These are phyloP conservation scores for Medicago truncatula DNA, from an alignment of 306 rosid genomes.

Conservation along the genomic window MtrunA17r5.0-ANR NC_053048.1:47619001-47619500, in stretches of 20 bases:
- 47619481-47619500: slow-evolving; percentile 68
- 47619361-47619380: too few species aligned
- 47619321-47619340: too few species aligned
- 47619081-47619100: not conserved
- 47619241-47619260: slow-evolving; percentile 20
- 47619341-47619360: too few species aligned
- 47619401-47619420: slow-evolving; percentile 34
- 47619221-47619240: slow-evolving; percentile 23
- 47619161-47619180: slow-evolving; percentile 16
- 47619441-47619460: slow-evolving; percentile 16
- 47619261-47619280: too few species aligned
- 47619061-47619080: slow-evolving; percentile 31
- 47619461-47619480: slow-evolving; percentile 38
- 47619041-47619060: slow-evolving; percentile 95
- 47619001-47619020: slow-evolving; percentile 91
- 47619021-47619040: slow-evolving; percentile 80
- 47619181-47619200: slow-evolving; percentile 27
- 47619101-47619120: slow-evolving; percentile 19
- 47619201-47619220: not conserved
- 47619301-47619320: too few species aligned
- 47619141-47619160: slow-evolving; percentile 23
- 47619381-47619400: slow-evolving; percentile 15
- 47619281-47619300: too few species aligned
- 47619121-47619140: slow-evolving; percentile 22
- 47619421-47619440: slow-evolving; percentile 25